Base-by-base conservation (phyloP, 192 early-diverging fungal species). In the Podila epicladia region DNA sequence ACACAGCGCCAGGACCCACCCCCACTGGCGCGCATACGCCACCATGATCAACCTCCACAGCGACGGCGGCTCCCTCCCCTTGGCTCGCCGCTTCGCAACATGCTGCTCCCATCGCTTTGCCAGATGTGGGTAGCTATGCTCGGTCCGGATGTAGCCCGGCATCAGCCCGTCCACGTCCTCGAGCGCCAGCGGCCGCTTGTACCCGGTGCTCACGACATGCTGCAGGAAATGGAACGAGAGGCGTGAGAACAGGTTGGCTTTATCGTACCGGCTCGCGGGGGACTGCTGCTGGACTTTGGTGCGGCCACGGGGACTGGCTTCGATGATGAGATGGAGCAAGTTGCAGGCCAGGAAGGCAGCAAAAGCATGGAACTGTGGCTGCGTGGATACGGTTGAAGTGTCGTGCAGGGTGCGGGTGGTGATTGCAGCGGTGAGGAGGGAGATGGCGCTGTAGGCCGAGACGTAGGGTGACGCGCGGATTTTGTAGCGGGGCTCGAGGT, bases 171-270 rank as follows among this genome's bases (percentile, higher is more conserved):
- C 26, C 4, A 60, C 24, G 29, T 60, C 58, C 29, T 60, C 22
- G 26, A 24, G 22, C 1, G 17, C 13, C 4, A 60, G 58, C 4
- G 58, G 58, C 22, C 58, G 20, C 29, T 31, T 60, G 28, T 26
- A 60, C 13, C 58, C 58, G 12, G 13, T 29, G 17, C 58, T 24
- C n/a, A 60, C 29, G 13, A 31, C 24, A 15, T 13, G 26, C 58
- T 29, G 29, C 22, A 60, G 29, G 58, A 24, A 60, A 4, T 60
- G 58, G 58, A 60, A 60, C 26, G 26, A 26, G 22, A 29, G 13
- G 12, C 58, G 58, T 4, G 58, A 60, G 29, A 28, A n/a, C 11
- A 60, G 22, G 58, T 60, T 60, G 58, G 58, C 58, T 29, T 60
- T 60, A 9, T 60, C 58, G 58, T 60, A 60, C 24, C 20, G 20